These are phyloP conservation scores for Populus davidiana DNA, from an alignment of 345 rosid species.

Conservation along the genomic window DNA sequence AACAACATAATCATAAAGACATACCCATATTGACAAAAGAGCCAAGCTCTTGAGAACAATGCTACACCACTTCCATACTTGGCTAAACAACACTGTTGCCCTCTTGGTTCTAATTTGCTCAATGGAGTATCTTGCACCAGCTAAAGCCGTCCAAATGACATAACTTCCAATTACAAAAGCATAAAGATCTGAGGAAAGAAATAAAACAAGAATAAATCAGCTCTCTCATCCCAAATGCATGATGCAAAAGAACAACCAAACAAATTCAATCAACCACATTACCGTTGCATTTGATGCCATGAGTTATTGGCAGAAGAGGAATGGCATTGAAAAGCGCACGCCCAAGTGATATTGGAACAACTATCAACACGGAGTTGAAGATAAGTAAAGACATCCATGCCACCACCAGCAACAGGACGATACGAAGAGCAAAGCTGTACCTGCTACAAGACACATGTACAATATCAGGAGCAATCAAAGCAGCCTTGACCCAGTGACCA, in stretches of 20 bases:
- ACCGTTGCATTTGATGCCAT: slow-evolving; percentile 98
- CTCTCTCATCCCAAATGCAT: slow-evolving; percentile 3
- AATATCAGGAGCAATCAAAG: slow-evolving; percentile 6
- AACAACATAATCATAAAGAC: neutral
- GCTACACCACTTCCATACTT: slow-evolving; percentile 86
- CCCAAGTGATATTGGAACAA: slow-evolving; percentile 91
- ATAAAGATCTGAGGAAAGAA: slow-evolving; percentile 59
- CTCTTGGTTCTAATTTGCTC: slow-evolving; percentile 77
- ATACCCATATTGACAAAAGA: slow-evolving; percentile 90
- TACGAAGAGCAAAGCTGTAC: slow-evolving; percentile 79
- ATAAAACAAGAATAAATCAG: slow-evolving; percentile 17
- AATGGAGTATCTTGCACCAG: slow-evolving; percentile 81
- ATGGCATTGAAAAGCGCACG: slow-evolving; percentile 87
- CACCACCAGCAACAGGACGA: slow-evolving; percentile 74
- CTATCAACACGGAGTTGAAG: slow-evolving; percentile 85
- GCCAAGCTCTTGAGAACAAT: slow-evolving; percentile 80
- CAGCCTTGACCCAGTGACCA: neutral
- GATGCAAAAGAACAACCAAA: neutral
- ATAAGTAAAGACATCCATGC: slow-evolving; percentile 97
- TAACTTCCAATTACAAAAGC: slow-evolving; percentile 95
- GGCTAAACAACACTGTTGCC: slow-evolving; percentile 60
- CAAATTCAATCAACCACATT: slow-evolving; percentile 18
- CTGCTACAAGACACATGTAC: slow-evolving; percentile 44
- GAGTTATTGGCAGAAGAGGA: slow-evolving; percentile 94
- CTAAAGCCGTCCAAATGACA: slow-evolving; percentile 81